Base-by-base conservation (phyloP, 441 rosid species). In the Bruguiera hainesii region DNA sequence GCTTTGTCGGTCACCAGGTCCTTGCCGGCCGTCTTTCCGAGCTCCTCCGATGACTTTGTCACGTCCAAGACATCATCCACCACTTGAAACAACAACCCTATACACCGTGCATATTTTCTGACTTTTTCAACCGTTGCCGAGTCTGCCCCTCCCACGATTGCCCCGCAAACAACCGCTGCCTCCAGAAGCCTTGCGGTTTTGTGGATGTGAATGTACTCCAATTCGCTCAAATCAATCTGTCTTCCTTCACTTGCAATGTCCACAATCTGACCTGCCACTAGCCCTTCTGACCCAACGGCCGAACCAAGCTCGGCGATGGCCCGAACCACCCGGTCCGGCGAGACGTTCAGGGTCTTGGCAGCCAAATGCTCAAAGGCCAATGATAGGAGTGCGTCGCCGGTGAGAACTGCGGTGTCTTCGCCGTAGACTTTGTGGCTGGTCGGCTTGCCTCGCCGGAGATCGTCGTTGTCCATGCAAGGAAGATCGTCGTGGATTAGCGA, bases 11-110 rank as follows among this genome's bases (percentile, higher is more conserved):
- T 48, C 42, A 13, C 57, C 77, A 89, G 71, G 71, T 89, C 96
- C 72, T 89, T 89, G 11, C 92, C 92, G 1, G 96, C 89, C n/a
- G 96, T 85, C 75, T 89, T 87, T 6, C 90, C 96, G n/a, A 89
- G 35, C 57, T 87, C 90, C 48, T 75, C 49, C 7, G 92, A 84
- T 0, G 96, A 81, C 69, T 72, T 81, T 2, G 92, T 89, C 65
- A 86, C 84, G 70, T 88, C 91, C 59, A 88, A 78, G 18, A 88
- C 83, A 28, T 88, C 91, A 69, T 88, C 96, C 67, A 89, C 87
- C 26, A 89, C 89, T 68, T 89, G 96, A 75, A 87, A 84, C 81
- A 89, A 60, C 19, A 89, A 33, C 19, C 96, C 96, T 10, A 86
- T 78, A 66, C 80, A 75, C 75, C 91, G 75, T 5, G 96, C 87